Base-by-base conservation (phyloP, 768 basidiomycete species). In the Termitomyces sp. region DNA sequence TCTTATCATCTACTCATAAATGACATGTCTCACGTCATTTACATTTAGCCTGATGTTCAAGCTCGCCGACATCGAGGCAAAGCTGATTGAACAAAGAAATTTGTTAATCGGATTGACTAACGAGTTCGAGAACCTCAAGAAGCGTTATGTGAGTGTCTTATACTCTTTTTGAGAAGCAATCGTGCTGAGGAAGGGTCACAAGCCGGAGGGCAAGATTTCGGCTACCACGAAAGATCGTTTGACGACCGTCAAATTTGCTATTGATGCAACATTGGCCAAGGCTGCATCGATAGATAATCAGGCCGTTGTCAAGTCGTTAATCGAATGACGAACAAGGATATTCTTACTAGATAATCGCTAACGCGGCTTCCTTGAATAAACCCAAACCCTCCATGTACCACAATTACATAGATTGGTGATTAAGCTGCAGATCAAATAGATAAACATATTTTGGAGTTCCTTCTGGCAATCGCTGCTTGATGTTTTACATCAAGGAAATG, bases 71-170 rank as follows among this genome's bases (percentile, higher is more conserved):
- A 56, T 56, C 14, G 55, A 56, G 30, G 21, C 47, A 40, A 47
- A 49, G 32, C 30, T 56, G 6, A 56, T 56, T 34, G 47, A 56
- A 48, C 55, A 56, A 19, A 56, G 47, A 49, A 47, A 35, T 21
- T 12, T 35, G 10, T n/a, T 56, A 5, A 8, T 21, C 3, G 21
- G 39, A 32, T 40, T 56, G 8, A 34, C 11, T 16, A 42, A 16
- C 47, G 55, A 56, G 21, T 56, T 56, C 30, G 37, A 56, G 17
- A 30, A 27, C 30, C 27, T 56, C 47, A 56, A 27, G 45, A 47
- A 27, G 23, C 47, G 55, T 40, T 56, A 56, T 34, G 55, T 56
- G 45, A 32, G 55, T 34, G 11, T 10, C 21, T 48, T 4, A 6
- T 27, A 17, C 3, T 27, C 21, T 25, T 39, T 4, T 42, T 7